Percentiles rank a stretch among this genome's conserved stretches.
phyloP scores from a whole-genome alignment of 129 eudicot genomes.

The Chrysanthemum makinoi region DNA sequence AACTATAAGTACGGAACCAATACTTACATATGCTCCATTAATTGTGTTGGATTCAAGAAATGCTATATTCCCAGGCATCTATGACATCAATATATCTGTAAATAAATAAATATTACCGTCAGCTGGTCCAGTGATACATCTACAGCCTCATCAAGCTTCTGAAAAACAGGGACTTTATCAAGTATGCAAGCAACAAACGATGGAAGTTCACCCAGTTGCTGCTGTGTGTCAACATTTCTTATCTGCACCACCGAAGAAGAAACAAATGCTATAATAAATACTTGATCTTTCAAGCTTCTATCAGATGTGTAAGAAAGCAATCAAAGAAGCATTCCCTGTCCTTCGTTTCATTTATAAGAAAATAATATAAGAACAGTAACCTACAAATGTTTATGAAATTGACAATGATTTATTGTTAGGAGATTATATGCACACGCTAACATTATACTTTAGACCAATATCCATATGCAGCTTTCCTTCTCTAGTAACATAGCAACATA shows the following conservation, averaged over 20 bases:
- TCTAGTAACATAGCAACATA: neutral
- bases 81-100: neutral
- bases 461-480: neutral
- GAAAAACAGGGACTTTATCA: conserved; percentile 47
- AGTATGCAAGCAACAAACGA: conserved; percentile 58
- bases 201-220: conserved; percentile 84
- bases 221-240: conserved; percentile 74
- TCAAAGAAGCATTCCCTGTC: neutral
- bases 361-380: neutral
- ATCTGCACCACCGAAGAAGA: conserved; percentile 48
- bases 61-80: neutral
- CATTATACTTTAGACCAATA: neutral
- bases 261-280: neutral
- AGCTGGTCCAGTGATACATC: conserved; percentile 67
- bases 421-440: neutral
- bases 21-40: no score
- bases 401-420: neutral
- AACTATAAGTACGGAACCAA: no score
- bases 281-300: neutral
- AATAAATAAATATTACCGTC: conserved; percentile 43
- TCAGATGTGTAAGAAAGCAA: conserved; percentile 6
- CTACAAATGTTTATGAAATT: neutral
- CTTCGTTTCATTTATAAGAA: neutral
- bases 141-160: conserved; percentile 51
- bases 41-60: neutral